A percentile compares a stretch with the other conserved stretches of the same genome.
These are phyloP conservation scores for Alternaria dauci DNA, from an alignment of 2,329 filamentous ascomycete species.

Conservation along the genomic window DNA sequence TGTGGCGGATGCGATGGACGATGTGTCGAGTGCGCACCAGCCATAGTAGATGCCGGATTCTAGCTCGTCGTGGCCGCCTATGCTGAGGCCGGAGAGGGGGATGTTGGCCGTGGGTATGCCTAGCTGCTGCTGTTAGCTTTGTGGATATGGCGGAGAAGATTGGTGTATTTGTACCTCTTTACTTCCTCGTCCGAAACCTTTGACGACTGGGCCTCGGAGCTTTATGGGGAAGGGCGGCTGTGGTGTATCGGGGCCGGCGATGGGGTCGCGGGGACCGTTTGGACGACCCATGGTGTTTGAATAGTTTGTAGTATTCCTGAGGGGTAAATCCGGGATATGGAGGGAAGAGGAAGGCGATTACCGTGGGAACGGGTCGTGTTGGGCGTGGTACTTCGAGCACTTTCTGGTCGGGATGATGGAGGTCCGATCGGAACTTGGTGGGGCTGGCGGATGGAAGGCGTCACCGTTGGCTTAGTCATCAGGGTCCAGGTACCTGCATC, in stretches of 20 bases:
- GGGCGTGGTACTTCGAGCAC: constrained; percentile 16
- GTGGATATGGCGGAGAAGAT: accelerated
- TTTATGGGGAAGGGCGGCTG: constrained; percentile 80
- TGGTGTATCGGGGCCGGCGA: constrained; percentile 77
- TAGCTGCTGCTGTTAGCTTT: constrained; percentile 63
- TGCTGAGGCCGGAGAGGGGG: constrained; percentile 72
- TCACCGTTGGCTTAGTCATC: constrained; percentile 21
- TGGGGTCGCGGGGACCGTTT: constrained; percentile 47
- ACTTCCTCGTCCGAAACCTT: constrained; percentile 91
- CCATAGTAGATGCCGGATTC: constrained; percentile 92
- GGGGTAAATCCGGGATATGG: neutral
- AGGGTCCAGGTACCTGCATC: constrained; percentile 2
- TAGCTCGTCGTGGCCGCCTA: constrained; percentile 69
- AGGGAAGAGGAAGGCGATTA: neutral
- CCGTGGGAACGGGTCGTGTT: neutral
- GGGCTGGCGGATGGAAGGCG: constrained; percentile 14
- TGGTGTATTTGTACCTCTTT: constrained; percentile 71
- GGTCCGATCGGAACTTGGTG: constrained; percentile 26
- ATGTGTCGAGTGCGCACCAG: constrained; percentile 76
- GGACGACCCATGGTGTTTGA: constrained; percentile 36
- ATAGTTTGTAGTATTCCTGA: neutral
- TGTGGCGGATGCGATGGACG: constrained; percentile 28
- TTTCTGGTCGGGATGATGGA: constrained; percentile 21
- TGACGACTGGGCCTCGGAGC: constrained; percentile 86
- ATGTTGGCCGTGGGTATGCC: constrained; percentile 97